Percentiles rank a stretch among this genome's conserved stretches.
Evolutionary conservation across 73 alveolate species (phyloP).

Genomic region (Strombidium stylifer): DNA sequence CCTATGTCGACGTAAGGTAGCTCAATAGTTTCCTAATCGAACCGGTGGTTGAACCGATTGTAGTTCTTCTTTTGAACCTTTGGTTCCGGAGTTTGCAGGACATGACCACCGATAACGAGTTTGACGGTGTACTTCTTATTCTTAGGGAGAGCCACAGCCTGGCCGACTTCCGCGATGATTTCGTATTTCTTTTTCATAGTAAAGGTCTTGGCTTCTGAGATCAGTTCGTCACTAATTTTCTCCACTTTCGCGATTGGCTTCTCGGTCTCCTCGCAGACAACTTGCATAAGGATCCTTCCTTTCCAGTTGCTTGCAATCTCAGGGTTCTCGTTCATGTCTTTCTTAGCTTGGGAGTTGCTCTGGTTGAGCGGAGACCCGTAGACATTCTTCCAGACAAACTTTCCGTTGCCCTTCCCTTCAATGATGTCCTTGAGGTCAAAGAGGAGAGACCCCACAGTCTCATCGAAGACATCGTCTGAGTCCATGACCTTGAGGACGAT

Average conservation of each 20-base stretch:
- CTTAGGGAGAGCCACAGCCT: slow-evolving; percentile 41
- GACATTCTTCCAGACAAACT: slow-evolving; percentile 71
- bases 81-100: slow-evolving; percentile 13
- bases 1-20: slow-evolving; percentile 17
- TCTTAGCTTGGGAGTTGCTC: slow-evolving; percentile 50
- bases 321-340: slow-evolving; percentile 77
- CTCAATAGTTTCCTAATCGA: neutral
- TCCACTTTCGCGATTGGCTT: slow-evolving; percentile 7
- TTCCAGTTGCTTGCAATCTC: slow-evolving; percentile 84
- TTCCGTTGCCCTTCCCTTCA: slow-evolving; percentile 20
- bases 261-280: slow-evolving; percentile 46
- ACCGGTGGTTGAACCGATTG: slow-evolving; percentile 27
- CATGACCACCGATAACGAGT: slow-evolving; percentile 18
- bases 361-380: slow-evolving; percentile 77
- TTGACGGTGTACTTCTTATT: slow-evolving; percentile 30
- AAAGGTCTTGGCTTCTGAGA: slow-evolving; percentile 7
- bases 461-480: slow-evolving; percentile 40
- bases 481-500: slow-evolving; percentile 54
- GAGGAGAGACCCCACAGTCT: slow-evolving; percentile 62
- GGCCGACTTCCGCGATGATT: slow-evolving; percentile 49
- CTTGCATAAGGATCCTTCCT: slow-evolving; percentile 77
- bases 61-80: slow-evolving; percentile 19
- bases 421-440: slow-evolving; percentile 49
- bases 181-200: slow-evolving; percentile 8
- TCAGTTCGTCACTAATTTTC: neutral